Evolutionary conservation across 306 rosid genomes (phyloP), one percentile per base, ranked within the genome.

Genomic region (Fragaria nilgerrensis): DNA sequence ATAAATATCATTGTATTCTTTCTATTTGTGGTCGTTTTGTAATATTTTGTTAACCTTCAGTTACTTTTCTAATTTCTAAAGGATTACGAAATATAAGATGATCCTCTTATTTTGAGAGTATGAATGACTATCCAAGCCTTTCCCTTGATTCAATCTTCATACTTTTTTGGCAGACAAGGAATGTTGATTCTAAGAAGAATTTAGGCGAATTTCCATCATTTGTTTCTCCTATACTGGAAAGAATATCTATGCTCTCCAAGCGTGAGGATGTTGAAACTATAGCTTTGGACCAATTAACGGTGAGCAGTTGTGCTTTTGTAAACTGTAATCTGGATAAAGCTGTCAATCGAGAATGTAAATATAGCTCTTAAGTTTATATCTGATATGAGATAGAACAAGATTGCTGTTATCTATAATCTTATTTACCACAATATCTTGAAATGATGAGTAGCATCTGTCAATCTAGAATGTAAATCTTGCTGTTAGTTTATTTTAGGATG

Each of bases 281-380:
- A 77, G 82, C 77, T 82, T 86, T 90, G 89, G 94, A 94, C 85
- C 98, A 94, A 84, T 86, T 94, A 81, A 94, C 93, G 81, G 98
- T 94, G 84, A 72, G 86, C 63, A 48, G 45, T 58, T 44, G 29
- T 41, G 32, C 63, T 47, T 20, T 65, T 70, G 15, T 80, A n/a
- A 64, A 1, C 37, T 15, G 4, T 47, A 3, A 36, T 68, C 72
- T 49, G 62, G 19, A 19, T 37, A 2, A n/a, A 23, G 7, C 55
- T 32, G 15, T 23, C 77, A 67, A 58, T 61, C 29, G 52, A 49
- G 56, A 12, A 13, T 56, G 68, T 48, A 62, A 27, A n/a, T 56
- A 29, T 56, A 8, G 14, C 29, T 2, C 4, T 9, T 56, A 3
- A 9, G 32, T 22, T 56, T 9, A 22, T n/a, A 0, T 22, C 4